Conservation (phyloP, 2,329 filamentous ascomycete genomes). For the Sclerotinia trifoliorum region DNA sequence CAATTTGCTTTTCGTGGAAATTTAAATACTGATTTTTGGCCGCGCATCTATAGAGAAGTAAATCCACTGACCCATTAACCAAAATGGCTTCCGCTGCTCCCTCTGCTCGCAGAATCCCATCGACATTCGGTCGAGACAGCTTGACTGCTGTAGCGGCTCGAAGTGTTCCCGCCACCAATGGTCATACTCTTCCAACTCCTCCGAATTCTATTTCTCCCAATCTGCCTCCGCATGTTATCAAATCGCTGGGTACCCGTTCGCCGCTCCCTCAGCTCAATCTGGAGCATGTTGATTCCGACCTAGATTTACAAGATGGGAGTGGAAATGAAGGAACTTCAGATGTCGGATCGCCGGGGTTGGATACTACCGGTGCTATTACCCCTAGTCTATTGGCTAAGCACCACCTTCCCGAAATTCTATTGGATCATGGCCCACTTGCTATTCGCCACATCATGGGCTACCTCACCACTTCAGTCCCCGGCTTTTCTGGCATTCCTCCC, state of each 20-base stretch:
- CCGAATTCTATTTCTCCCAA: slow-evolving; percentile 93
- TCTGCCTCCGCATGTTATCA: slow-evolving; percentile 77
- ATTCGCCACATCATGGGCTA: slow-evolving; percentile 96
- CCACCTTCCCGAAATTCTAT: slow-evolving; percentile 85
- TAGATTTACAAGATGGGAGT: slow-evolving; percentile 69
- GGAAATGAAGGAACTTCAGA: slow-evolving; percentile 32
- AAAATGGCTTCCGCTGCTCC: slow-evolving; percentile 64
- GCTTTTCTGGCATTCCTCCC: slow-evolving; percentile 84
- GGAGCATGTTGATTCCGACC: slow-evolving; percentile 76
- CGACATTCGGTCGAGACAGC: slow-evolving; percentile 63
- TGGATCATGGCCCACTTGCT: slow-evolving; percentile 84
- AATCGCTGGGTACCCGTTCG: slow-evolving; percentile 53
- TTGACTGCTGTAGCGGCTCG: slow-evolving; percentile 70
- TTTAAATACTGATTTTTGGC: slow-evolving; percentile 33
- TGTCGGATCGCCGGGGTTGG: slow-evolving; percentile 47
- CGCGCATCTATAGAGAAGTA: slow-evolving; percentile 39
- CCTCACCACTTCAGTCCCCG: slow-evolving; percentile 87
- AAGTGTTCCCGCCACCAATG: slow-evolving; percentile 55
- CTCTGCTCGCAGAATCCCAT: slow-evolving; percentile 63
- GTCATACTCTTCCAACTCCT: slow-evolving; percentile 74
- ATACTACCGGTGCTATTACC: slow-evolving; percentile 80
- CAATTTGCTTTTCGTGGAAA: slow-evolving; percentile 23
- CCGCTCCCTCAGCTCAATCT: slow-evolving; percentile 44
- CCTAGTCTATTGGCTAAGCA: slow-evolving; percentile 81
- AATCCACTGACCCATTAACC: slow-evolving; percentile 37